phyloP scores from a whole-genome alignment of 202 grass and related monocot genomes.

The Schoenoplectus tabernaemontani region DNA sequence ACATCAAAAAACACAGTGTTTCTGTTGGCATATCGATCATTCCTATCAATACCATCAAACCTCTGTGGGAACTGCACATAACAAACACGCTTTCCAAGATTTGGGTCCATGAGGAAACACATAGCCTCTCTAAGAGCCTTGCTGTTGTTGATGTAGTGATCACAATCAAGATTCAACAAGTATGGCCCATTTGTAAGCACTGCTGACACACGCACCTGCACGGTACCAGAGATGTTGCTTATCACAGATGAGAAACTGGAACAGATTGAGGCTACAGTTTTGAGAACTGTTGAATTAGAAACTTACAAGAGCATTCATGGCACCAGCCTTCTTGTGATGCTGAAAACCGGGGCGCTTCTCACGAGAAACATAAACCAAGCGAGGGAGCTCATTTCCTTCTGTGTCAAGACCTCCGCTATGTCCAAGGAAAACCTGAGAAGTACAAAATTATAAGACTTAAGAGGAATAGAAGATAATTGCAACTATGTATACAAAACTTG shows the following conservation, averaged over 20 bases:
- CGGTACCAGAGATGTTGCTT: constrained; percentile 10
- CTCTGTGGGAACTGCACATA: constrained; percentile 82
- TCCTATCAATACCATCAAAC: constrained; percentile 74
- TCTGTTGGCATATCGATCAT: constrained; percentile 81
- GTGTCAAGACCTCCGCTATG: constrained; percentile 75
- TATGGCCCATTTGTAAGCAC: constrained; percentile 84
- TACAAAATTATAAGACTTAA: constrained; percentile 24
- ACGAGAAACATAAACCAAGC: constrained; percentile 85
- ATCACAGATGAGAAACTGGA: constrained; percentile 21
- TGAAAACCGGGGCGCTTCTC: constrained; percentile 83
- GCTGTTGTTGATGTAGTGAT: constrained; percentile 91
- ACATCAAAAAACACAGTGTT: constrained; percentile 88
- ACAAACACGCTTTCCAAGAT: constrained; percentile 59
- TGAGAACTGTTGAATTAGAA: constrained; percentile 18
- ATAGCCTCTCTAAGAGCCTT: constrained; percentile 73
- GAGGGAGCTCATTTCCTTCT: constrained; percentile 74
- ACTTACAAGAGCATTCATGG: constrained; percentile 88
- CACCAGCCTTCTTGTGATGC: constrained; percentile 87
- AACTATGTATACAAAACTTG: background rate
- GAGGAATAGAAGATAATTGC: constrained; percentile 1
- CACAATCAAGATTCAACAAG: constrained; percentile 83
- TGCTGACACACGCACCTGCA: constrained; percentile 80
- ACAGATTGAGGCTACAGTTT: constrained; percentile 5
- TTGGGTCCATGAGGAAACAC: constrained; percentile 93
- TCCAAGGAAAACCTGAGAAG: constrained; percentile 80